A percentile compares a stretch with the other conserved stretches of the same genome.
These are phyloP conservation scores for Arachnomyces sp. DNA, from an alignment of 2,329 filamentous ascomycete species.

Conservation along the genomic window DNA sequence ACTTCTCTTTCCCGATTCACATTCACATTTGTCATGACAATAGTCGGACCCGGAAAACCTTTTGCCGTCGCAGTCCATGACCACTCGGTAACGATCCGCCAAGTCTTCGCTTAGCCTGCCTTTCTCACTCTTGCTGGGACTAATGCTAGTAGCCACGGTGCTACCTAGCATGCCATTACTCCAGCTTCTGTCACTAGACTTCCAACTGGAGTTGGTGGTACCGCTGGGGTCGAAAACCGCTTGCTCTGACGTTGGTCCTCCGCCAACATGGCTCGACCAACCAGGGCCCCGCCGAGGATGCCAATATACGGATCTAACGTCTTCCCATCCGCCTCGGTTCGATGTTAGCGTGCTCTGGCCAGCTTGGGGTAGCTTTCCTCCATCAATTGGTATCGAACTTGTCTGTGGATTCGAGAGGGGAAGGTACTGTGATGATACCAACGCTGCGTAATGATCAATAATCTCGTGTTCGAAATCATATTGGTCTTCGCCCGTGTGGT, in stretches of 20 bases:
- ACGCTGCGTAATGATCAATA: constrained; percentile 2
- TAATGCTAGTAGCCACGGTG: too few relatives aligned
- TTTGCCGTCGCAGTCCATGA: neutral
- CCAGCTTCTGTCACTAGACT: neutral
- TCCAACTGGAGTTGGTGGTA: neutral
- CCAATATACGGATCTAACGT: neutral
- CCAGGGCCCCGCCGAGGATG: too few relatives aligned
- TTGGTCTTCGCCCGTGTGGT: neutral
- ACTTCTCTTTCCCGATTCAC: too few relatives aligned
- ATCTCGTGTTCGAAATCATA: constrained; percentile 5
- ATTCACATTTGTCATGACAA: too few relatives aligned
- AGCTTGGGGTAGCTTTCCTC: neutral
- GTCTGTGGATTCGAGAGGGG: neutral
- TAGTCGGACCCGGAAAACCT: too few relatives aligned
- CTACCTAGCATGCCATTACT: neutral
- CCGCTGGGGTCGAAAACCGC: neutral
- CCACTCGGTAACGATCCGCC: constrained; percentile 1
- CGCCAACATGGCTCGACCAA: too few relatives aligned
- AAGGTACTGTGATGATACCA: neutral
- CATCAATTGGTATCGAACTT: neutral
- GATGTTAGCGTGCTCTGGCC: neutral
- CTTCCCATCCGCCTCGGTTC: neutral
- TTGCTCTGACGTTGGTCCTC: too few relatives aligned
- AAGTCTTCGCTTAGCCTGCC: neutral
- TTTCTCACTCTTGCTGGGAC: neutral